Base-by-base conservation (phyloP, 192 early-diverging fungal genomes). In the Backusella circina region DNA sequence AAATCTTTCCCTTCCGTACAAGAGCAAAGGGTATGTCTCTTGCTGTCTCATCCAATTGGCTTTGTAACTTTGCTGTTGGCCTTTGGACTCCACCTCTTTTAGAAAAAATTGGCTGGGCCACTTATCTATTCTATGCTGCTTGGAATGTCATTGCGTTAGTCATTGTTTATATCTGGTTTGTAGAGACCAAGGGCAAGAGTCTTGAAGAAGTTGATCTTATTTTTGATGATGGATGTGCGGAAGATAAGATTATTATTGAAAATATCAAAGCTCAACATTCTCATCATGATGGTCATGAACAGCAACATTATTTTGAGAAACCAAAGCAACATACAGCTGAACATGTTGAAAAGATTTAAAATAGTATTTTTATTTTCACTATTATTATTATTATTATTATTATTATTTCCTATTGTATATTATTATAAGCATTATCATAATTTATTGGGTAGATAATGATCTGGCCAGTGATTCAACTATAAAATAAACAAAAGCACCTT, bases 131-230 rank as follows among this genome's bases (percentile, higher is more conserved):
- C 32, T 75, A 75, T 50, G 74, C 65, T 54, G 65, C 65, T 12
- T 75, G 57, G 73, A 38, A 37, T 65, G n/a, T 74, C 8, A 36
- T 74, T 64, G 23, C 73, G 31, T 23, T 67, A 7, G 1, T 64
- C 31, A 39, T 75, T 38, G 65, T 64, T 61, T 32, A 28, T 21
- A 39, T 13, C 8, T 70, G 35, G 35, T 70, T 39, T 41, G 35
- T 70, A 26, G 39, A 41, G 21, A 68, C 84, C 47, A 86, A 83
- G 51, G 84, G 82, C 2, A 77, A 69, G 21, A 87, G 71, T 30
- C 75, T 86, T 57, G 85, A 85, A 71, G 80, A 86, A 26, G 44
- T 85, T 57, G 83, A 83, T 54, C 84, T 54, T n/a, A 74, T 84
- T 18, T 85, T 84, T 71, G 70, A 86, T 37, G 67, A 39, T 38